phyloP scores from a whole-genome alignment of 169 alveolate genomes.

The Eimeria nieschulzi region DNA sequence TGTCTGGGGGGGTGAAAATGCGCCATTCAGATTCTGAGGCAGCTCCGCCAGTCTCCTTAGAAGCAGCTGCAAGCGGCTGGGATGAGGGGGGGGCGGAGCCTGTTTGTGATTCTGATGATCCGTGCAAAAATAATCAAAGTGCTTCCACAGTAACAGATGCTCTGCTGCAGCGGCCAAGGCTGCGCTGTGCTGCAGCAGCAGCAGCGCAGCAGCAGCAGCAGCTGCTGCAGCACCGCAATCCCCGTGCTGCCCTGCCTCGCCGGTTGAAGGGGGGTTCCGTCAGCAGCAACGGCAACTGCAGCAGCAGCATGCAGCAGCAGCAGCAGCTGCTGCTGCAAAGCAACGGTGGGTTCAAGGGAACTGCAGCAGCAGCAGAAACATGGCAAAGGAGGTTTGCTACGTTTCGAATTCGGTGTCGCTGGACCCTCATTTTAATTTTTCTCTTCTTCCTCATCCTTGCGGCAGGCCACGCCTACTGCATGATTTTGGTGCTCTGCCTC shows the following conservation, averaged over 20 bases:
- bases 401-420: conserved; percentile 72
- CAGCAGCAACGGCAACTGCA: conserved; percentile 16
- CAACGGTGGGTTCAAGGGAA: no score
- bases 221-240: conserved; percentile 39
- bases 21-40: conserved; percentile 1
- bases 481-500: conserved; percentile 85
- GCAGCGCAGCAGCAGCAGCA: conserved; percentile 50
- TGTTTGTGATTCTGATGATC: not conserved
- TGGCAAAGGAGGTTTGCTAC: not conserved
- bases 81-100: conserved; percentile 14
- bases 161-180: conserved; percentile 29
- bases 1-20: no score
- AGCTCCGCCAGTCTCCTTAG: conserved; percentile 5
- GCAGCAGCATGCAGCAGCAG: conserved; percentile 39
- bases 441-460: conserved; percentile 85
- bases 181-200: conserved; percentile 19
- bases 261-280: conserved; percentile 1
- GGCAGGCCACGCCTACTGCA: conserved; percentile 92
- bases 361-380: conserved; percentile 36
- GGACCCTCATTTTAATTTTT: conserved; percentile 86
- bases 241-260: no score
- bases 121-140: not conserved
- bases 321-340: conserved; percentile 26
- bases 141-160: not conserved
- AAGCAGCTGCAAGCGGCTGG: conserved; percentile 9